Conservation (phyloP, 2,329 filamentous ascomycete species). For the Xylaria multiplex region DNA sequence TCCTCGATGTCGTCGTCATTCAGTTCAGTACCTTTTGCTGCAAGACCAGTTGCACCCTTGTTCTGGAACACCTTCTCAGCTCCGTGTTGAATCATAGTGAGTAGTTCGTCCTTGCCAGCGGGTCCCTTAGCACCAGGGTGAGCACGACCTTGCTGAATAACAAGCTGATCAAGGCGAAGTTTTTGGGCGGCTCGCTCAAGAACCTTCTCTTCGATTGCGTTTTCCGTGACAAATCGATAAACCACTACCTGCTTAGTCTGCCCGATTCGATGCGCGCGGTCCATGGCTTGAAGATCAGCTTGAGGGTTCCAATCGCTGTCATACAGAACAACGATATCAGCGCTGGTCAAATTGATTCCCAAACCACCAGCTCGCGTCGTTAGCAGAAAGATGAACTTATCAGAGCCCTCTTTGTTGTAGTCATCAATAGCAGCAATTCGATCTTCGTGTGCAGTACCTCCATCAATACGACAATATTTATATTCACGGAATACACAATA, state of each 20-base stretch:
- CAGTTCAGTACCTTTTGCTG: constrained; percentile 70
- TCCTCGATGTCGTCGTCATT: constrained; percentile 90
- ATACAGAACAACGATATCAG: constrained; percentile 95
- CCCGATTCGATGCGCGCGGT: constrained; percentile 96
- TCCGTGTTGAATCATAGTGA: constrained; percentile 98
- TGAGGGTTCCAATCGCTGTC: constrained; percentile 99
- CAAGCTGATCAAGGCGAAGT: constrained; percentile 92
- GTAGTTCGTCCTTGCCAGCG: constrained; percentile 92
- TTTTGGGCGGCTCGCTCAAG: constrained; percentile 97
- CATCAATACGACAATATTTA: constrained; percentile 97
- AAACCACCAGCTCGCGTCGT: constrained; percentile 95
- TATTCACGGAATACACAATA: constrained; percentile 96
- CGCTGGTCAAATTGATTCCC: constrained; percentile 94
- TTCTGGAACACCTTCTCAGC: constrained; percentile 92
- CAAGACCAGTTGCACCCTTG: constrained; percentile 72
- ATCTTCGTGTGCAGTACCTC: constrained; percentile 95
- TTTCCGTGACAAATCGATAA: constrained; percentile 96
- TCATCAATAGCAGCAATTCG: constrained; percentile 97
- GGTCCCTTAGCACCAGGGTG: constrained; percentile 91
- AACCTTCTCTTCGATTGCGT: constrained; percentile 98
- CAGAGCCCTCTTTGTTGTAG: constrained; percentile 94
- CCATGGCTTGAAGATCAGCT: constrained; percentile 98
- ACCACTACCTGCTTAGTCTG: constrained; percentile 98
- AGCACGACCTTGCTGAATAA: constrained; percentile 96
- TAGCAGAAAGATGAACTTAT: constrained; percentile 95